Conservation (phyloP, 164 flowering plant species). For the Akebia trifoliata region DNA sequence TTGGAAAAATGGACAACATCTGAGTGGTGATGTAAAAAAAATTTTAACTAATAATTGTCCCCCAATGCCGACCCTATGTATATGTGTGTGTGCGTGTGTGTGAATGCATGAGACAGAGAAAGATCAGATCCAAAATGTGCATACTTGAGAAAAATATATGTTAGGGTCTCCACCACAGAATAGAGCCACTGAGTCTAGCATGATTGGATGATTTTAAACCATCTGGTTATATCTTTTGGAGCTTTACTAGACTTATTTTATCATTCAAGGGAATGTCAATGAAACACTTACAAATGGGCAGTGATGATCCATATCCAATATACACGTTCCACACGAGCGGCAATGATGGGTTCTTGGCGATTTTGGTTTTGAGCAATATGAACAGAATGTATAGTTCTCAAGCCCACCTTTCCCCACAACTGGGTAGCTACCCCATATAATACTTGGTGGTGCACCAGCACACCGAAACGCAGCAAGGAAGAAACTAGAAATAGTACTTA, state of each 20-base stretch:
- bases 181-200: too few species aligned
- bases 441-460: slow-evolving; percentile 63
- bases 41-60: too few species aligned
- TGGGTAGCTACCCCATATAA: slow-evolving; percentile 80
- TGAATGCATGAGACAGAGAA: too few species aligned
- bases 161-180: too few species aligned
- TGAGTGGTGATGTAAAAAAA: too few species aligned
- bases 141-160: too few species aligned
- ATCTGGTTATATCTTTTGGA: neutral
- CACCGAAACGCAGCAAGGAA: slow-evolving; percentile 58
- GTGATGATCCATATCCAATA: slow-evolving; percentile 97
- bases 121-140: too few species aligned
- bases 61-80: too few species aligned
- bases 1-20: too few species aligned
- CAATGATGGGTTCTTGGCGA: slow-evolving; percentile 90
- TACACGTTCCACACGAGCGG: slow-evolving; percentile 78
- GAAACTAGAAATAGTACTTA: slow-evolving; percentile 60
- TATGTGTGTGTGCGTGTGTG: too few species aligned
- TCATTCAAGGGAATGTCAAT: neutral
- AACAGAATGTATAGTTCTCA: slow-evolving; percentile 73
- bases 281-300: slow-evolving; percentile 92
- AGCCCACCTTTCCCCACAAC: slow-evolving; percentile 66
- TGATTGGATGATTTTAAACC: neutral
- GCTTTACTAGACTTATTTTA: neutral
- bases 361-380: slow-evolving; percentile 78